Percentiles rank a stretch among this genome's conserved stretches.
These are phyloP conservation scores for Aspergillus vadensis DNA, from an alignment of 2,329 filamentous ascomycete genomes.

Conservation along the genomic window DNA sequence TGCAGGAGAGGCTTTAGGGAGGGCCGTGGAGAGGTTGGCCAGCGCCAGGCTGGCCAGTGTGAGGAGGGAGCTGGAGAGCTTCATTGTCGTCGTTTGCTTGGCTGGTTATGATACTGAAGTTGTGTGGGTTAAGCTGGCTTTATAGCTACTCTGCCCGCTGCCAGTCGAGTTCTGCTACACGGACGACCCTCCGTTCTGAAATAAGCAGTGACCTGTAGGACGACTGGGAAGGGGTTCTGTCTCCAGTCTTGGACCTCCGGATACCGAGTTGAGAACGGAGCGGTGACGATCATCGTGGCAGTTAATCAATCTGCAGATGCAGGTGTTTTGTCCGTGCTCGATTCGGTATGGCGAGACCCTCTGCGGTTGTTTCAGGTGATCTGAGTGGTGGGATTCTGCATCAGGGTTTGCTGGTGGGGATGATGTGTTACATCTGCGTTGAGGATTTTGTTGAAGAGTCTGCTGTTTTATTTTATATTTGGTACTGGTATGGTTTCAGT, in stretches of 20 bases:
- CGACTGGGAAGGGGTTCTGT: neutral
- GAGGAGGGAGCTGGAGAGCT: slow-evolving; percentile 18
- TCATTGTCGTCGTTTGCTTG: slow-evolving; percentile 16
- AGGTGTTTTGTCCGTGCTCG: slow-evolving; percentile 21
- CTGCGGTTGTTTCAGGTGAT: neutral
- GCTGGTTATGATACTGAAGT: neutral
- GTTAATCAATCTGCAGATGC: slow-evolving; percentile 15
- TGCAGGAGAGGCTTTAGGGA: slow-evolving; percentile 15
- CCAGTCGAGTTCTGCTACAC: neutral
- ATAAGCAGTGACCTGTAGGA: slow-evolving; percentile 10
- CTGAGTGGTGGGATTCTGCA: neutral
- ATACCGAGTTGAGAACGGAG: slow-evolving; percentile 1
- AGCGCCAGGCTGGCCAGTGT: slow-evolving; percentile 23
- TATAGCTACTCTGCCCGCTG: neutral
- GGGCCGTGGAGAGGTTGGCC: slow-evolving; percentile 20
- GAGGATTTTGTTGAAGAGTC: neutral
- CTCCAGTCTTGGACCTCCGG: neutral
- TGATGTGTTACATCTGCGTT: neutral
- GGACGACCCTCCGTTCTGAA: slow-evolving; percentile 22
- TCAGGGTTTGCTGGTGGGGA: neutral
- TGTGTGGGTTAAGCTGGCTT: neutral
- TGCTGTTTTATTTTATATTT: neutral
- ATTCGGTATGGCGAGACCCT: slow-evolving; percentile 13
- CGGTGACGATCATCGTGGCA: slow-evolving; percentile 7
- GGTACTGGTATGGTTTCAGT: neutral